Evolutionary conservation across 2,329 filamentous ascomycete species (phyloP), one percentile per base, ranked within the genome.

Genomic region (Diaporthe capsici): DNA sequence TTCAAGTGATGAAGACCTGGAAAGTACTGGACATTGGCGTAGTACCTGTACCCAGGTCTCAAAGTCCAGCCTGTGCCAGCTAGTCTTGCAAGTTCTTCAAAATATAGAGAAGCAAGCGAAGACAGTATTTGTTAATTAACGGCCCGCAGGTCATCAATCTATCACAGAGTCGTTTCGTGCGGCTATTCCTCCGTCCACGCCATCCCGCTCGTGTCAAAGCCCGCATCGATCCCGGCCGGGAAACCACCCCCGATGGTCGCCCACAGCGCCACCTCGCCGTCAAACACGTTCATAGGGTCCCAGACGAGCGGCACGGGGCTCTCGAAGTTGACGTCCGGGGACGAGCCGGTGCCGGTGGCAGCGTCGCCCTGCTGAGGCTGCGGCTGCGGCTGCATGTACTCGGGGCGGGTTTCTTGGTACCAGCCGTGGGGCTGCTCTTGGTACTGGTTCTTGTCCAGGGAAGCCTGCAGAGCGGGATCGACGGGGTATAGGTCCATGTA

Each of bases 211-310:
- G 22, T 13, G n/a, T 39, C 63, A 51, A 67, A 73, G 9, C n/a
- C 31, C 28, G 10, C 3, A 25, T 39, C 57, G 3, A 65, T 8
- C 28, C n/a, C 71, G 4, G 42, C 9, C 37, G 42, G 42, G 47
- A 73, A 63, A 28, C n/a, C 28, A 9, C 44, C 57, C 12, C 44
- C 39, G 7, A 15, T 51, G n/a, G 42, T 22, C 7, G 57, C 71
- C 58, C 71, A 73, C 12, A 42, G 25, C 53, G 20, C 71, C 10
- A 37, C n/a, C 28, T 73, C 58, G 25, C 71, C 71, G 12, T 73
- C 57, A 12, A 73, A 10, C 39, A 73, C 25, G 20, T 22, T 67
- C 71, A 73, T 73, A 8, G 71, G 44, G 31, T 67, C 58, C 58
- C 58, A 73, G 6, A 51, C 44, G 28, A 39, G 53, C 12, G 42